phyloP scores from a whole-genome alignment of 371 early-diverging fungal species.

The Haplosporangium sp. region DNA sequence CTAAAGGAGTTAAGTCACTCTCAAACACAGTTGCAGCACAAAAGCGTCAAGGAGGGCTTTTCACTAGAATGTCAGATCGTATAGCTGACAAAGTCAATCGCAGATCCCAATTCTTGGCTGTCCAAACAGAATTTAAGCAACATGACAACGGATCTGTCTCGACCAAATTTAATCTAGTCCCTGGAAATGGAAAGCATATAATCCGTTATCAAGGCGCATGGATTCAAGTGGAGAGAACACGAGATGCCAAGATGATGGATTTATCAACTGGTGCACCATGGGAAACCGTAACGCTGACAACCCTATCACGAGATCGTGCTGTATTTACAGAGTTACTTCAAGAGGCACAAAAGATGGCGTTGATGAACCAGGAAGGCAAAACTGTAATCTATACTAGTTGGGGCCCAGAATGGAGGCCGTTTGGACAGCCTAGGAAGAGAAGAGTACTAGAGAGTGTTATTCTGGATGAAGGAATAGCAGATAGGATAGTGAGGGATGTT shows the following conservation, averaged over 20 bases:
- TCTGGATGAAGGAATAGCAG: conserved; percentile 81
- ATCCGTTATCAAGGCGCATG: conserved; percentile 87
- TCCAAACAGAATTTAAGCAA: conserved; percentile 89
- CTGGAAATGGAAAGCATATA: conserved; percentile 93
- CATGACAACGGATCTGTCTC: conserved; percentile 92
- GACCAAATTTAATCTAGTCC: conserved; percentile 88
- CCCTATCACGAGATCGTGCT: conserved; percentile 82
- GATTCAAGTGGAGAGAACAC: conserved; percentile 89
- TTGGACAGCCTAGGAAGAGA: conserved; percentile 92
- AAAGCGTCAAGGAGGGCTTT: conserved; percentile 28
- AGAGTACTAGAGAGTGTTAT: conserved; percentile 90
- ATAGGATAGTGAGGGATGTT: conserved; percentile 87
- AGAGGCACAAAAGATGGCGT: conserved; percentile 88
- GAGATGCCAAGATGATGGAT: conserved; percentile 91
- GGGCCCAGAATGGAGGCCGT: conserved; percentile 98
- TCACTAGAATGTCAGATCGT: conserved; percentile 51
- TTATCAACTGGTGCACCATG: conserved; percentile 90
- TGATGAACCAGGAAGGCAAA: conserved; percentile 91
- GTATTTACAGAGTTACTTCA: conserved; percentile 81
- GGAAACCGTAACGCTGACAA: conserved; percentile 95
- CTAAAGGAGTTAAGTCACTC: conserved; percentile 48
- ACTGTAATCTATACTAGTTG: conserved; percentile 95
- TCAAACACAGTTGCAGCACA: conserved; percentile 5
- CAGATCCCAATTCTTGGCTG: conserved; percentile 81
- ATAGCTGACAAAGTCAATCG: conserved; percentile 44